These are phyloP conservation scores for Puccinia hordei DNA, from an alignment of 1,284 basidiomycete species.

Conservation along the genomic window DNA sequence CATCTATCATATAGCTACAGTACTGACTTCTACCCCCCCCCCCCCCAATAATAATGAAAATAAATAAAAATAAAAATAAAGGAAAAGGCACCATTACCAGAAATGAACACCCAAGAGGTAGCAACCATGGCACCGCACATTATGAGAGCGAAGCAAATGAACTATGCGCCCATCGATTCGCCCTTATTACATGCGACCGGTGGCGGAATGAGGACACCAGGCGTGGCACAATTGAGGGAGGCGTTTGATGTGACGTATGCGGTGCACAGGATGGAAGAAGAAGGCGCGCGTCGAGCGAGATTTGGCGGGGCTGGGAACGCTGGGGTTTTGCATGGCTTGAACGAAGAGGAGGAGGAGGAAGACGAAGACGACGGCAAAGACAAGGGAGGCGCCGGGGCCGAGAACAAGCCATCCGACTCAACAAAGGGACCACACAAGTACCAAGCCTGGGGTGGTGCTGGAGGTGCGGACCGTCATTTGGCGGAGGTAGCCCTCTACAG, in stretches of 20 bases:
- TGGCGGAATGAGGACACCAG: constrained; percentile 79
- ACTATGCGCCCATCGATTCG: constrained; percentile 77
- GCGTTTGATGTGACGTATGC: constrained; percentile 99
- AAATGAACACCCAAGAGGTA: constrained; percentile 45
- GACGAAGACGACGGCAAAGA: too few relatives aligned
- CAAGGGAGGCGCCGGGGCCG: neutral
- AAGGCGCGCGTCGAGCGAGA: constrained; percentile 75
- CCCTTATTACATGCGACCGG: constrained; percentile 80
- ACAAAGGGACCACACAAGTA: neutral
- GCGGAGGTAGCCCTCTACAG: constrained; percentile 63
- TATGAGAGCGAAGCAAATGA: constrained; percentile 41
- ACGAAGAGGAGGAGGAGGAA: constrained; percentile 76
- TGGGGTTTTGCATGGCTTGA: constrained; percentile 70
- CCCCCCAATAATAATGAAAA: neutral
- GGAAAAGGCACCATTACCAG: constrained; percentile 42
- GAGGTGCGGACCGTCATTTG: constrained; percentile 60
- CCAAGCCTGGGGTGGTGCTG: constrained; percentile 56
- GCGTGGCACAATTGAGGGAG: constrained; percentile 83
- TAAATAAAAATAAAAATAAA: neutral
- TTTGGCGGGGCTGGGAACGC: constrained; percentile 70
- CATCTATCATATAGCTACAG: neutral
- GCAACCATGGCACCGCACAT: constrained; percentile 47
- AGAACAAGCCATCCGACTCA: neutral
- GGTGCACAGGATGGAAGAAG: constrained; percentile 98
- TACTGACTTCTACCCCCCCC: neutral